Percentiles rank a stretch among this genome's conserved stretches.
These are phyloP conservation scores for Botrytis tulipae DNA, from an alignment of 2,329 filamentous ascomycete species.

Conservation along the genomic window DNA sequence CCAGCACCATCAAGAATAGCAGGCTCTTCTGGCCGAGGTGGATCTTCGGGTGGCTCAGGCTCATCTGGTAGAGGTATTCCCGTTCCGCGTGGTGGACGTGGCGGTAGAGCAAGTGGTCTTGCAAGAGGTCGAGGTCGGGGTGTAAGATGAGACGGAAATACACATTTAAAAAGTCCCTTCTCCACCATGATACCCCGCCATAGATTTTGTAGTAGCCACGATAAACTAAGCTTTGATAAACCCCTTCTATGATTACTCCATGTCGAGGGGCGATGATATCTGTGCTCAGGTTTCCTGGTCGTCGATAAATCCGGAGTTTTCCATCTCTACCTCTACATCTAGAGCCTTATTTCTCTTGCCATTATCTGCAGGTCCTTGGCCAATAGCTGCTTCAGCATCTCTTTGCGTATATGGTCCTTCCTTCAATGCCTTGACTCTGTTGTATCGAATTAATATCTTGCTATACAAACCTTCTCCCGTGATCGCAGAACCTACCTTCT, in stretches of 20 bases:
- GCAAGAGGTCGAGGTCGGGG: constrained; percentile 38
- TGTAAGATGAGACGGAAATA: constrained; percentile 29
- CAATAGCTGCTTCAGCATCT: constrained; percentile 77
- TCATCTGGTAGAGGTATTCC: constrained; percentile 37
- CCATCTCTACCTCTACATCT: constrained; percentile 43
- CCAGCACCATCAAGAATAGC: constrained; percentile 36
- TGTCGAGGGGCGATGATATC: not conserved
- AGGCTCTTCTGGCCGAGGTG: constrained; percentile 20
- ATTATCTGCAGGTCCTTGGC: constrained; percentile 66
- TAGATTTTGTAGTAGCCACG: constrained; percentile 12
- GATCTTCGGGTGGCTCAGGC: constrained; percentile 29
- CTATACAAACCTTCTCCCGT: not conserved
- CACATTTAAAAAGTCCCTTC: constrained; percentile 22
- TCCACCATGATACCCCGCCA: constrained; percentile 20
- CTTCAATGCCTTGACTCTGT: constrained; percentile 74
- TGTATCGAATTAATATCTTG: constrained; percentile 6
- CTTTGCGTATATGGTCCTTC: constrained; percentile 86
- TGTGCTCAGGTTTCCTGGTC: constrained; percentile 29
- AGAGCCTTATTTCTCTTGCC: constrained; percentile 44
- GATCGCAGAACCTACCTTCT: constrained; percentile 60
- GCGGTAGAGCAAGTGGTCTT: constrained; percentile 38
- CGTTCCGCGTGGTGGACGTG: constrained; percentile 36
- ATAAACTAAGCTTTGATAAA: constrained; percentile 1
- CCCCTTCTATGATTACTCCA: not conserved
- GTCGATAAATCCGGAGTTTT: constrained; percentile 34